phyloP scores from a whole-genome alignment of 805 yeast genomes.

The Millerozyma miso region DNA sequence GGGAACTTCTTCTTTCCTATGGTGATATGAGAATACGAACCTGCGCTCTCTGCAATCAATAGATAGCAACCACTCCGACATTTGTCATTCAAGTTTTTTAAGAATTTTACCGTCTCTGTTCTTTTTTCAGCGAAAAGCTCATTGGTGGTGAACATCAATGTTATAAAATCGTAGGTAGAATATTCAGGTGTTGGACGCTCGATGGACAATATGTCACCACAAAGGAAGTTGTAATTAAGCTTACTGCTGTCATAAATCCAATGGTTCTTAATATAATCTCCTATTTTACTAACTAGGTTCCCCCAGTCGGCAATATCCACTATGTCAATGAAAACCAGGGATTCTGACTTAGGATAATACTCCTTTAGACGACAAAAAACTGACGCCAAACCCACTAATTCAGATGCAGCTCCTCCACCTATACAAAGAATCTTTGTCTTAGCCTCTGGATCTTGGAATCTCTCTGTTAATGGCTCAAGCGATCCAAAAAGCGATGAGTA shows the following conservation, averaged over 20 bases:
- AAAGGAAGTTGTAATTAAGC: slow-evolving; percentile 23
- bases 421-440: slow-evolving; percentile 50
- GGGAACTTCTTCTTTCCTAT: slow-evolving; percentile 79
- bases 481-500: slow-evolving; percentile 64
- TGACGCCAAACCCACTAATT: slow-evolving; percentile 61
- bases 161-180: slow-evolving; percentile 46
- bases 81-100: slow-evolving; percentile 46
- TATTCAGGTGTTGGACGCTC: slow-evolving; percentile 6
- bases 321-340: slow-evolving; percentile 44
- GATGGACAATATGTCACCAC: slow-evolving; percentile 27
- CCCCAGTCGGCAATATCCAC: slow-evolving; percentile 83
- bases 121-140: slow-evolving; percentile 74
- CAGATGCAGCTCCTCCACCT: slow-evolving; percentile 93
- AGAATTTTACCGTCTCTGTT: slow-evolving; percentile 53
- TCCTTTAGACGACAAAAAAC: slow-evolving; percentile 45
- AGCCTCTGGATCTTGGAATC: slow-evolving; percentile 29
- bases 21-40: slow-evolving; percentile 77
- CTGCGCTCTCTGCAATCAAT: slow-evolving; percentile 82
- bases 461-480: slow-evolving; percentile 37
- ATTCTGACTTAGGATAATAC: slow-evolving; percentile 25
- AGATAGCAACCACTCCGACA: slow-evolving; percentile 59
- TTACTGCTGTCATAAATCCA: slow-evolving; percentile 48
- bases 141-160: slow-evolving; percentile 80
- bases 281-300: slow-evolving; percentile 43
- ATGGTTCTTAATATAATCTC: slow-evolving; percentile 38